These are phyloP conservation scores for Suillus ampliporus DNA, from an alignment of 768 basidiomycete genomes.

Conservation along the genomic window DNA sequence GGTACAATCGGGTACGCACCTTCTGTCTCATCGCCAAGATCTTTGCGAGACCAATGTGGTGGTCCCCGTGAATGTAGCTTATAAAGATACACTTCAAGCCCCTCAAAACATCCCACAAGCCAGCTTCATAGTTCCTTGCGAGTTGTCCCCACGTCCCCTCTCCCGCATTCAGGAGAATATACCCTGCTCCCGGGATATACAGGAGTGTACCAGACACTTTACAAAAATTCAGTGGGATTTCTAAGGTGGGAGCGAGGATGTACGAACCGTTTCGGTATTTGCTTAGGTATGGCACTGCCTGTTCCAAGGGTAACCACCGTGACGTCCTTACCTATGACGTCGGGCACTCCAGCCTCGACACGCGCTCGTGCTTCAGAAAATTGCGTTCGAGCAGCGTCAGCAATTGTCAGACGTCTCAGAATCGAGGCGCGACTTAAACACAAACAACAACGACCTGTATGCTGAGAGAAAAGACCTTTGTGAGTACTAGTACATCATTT, in stretches of 20 bases:
- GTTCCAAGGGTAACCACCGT: constrained; percentile 83
- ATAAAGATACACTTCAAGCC: constrained; percentile 81
- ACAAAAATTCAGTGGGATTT: constrained; percentile 1
- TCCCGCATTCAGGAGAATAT: constrained; percentile 85
- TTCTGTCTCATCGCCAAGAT: constrained; percentile 72
- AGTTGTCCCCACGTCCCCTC: constrained; percentile 96
- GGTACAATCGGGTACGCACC: constrained; percentile 49
- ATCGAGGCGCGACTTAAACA: not conserved
- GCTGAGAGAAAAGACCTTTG: too few relatives aligned
- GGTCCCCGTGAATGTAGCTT: constrained; percentile 92
- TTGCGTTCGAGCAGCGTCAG: constrained; percentile 35
- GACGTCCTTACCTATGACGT: constrained; percentile 64
- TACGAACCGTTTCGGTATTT: constrained; percentile 85
- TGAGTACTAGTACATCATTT: too few relatives aligned
- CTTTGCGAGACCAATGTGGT: constrained; percentile 83
- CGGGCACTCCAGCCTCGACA: constrained; percentile 27
- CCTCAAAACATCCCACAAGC: constrained; percentile 65
- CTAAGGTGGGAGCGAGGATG: constrained; percentile 1
- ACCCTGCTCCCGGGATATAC: constrained; percentile 72
- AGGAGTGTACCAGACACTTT: constrained; percentile 80
- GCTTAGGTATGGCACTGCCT: constrained; percentile 81
- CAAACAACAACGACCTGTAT: too few relatives aligned
- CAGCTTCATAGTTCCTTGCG: constrained; percentile 70
- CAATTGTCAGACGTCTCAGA: too few relatives aligned
- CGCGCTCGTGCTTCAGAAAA: constrained; percentile 46